phyloP scores from a whole-genome alignment of 305 asterid genomes.

The Striga hermonthica region DNA sequence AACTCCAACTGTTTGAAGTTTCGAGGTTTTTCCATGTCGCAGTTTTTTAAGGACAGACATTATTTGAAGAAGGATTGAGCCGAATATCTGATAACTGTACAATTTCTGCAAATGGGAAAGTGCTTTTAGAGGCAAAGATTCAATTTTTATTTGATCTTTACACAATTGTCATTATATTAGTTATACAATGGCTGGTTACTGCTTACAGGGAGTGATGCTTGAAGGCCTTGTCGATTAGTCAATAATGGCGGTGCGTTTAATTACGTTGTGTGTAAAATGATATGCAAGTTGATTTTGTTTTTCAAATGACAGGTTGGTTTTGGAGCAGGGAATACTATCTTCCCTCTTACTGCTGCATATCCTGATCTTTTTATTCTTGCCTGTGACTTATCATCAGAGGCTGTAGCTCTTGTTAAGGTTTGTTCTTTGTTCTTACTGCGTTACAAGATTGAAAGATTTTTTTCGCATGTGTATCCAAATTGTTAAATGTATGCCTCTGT shows the following conservation, averaged over 20 bases:
- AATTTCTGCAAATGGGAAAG: constrained; percentile 40
- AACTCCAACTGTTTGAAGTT: neutral
- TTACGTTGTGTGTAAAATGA: too few species aligned
- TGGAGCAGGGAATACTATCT: constrained; percentile 80
- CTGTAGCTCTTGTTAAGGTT: constrained; percentile 70
- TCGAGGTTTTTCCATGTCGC: constrained; percentile 21
- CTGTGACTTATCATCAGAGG: constrained; percentile 73
- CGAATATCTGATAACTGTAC: constrained; percentile 46
- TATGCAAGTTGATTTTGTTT: constrained; percentile 7
- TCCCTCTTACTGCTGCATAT: constrained; percentile 65
- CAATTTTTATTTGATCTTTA: neutral
- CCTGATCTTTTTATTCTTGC: constrained; percentile 71
- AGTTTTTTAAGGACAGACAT: constrained; percentile 83
- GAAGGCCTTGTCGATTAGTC: neutral
- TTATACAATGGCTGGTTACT: constrained; percentile 1
- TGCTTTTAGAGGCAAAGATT: constrained; percentile 63
- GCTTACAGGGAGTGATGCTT: constrained; percentile 1
- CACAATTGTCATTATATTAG: neutral
- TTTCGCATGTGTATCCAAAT: neutral
- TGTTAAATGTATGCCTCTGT: too few species aligned
- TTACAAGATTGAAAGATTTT: constrained; percentile 18
- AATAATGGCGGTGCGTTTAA: too few species aligned
- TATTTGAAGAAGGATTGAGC: constrained; percentile 85
- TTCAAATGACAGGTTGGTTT: constrained; percentile 58
- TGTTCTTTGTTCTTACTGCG: constrained; percentile 26